Evolutionary conservation across 768 basidiomycete species (phyloP), one percentile per base, ranked within the genome.

Genomic region (Suillus paluster): DNA sequence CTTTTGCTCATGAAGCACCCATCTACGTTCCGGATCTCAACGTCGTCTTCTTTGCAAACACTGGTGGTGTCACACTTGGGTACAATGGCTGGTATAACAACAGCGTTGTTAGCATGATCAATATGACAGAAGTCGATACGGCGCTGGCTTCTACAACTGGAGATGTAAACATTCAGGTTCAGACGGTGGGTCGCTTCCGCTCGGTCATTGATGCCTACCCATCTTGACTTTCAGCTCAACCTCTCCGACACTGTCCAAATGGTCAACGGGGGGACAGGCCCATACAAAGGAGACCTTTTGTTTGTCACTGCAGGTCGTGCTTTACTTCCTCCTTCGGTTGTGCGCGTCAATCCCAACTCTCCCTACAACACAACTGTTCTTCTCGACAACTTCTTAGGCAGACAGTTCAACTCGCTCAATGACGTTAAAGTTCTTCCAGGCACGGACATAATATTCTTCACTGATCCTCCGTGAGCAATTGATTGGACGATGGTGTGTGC

Each of bases 1-100:
- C 88, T 4, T 86, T 91, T 64, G 90, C 90, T n/a, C 91, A 93
- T 69, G 92, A 94, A 74, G 92, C 89, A 2, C 89, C 90, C 0
- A 78, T 92, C 3, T 91, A 86, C 73, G 77, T 84, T 34, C 75
- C 85, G 6, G 81, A 79, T n/a, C 87, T 86, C n/a, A 83, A 92
- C 67, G 85, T 90, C 64, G 79, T 94, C 2, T 88, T 86, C 77
- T 93, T 93, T 67, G 80, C 83, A 8, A 88, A 87, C 73, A 90
- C 86, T 64, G 85, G 83, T 59, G 89, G 90, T 5, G 89, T 87
- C 3, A 60, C 82, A 36, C 78, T 88, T 3, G 89, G 89, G 7
- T 81, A 83, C 68, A 89, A 84, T 57, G 86, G 86, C 64, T 71
- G 87, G 53, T 72, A 88, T 65, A 82, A 86, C 61, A 90, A 88